Evolutionary conservation across 306 rosid genomes (phyloP), one percentile per base, ranked within the genome.

Genomic region (Vicia faba): DNA sequence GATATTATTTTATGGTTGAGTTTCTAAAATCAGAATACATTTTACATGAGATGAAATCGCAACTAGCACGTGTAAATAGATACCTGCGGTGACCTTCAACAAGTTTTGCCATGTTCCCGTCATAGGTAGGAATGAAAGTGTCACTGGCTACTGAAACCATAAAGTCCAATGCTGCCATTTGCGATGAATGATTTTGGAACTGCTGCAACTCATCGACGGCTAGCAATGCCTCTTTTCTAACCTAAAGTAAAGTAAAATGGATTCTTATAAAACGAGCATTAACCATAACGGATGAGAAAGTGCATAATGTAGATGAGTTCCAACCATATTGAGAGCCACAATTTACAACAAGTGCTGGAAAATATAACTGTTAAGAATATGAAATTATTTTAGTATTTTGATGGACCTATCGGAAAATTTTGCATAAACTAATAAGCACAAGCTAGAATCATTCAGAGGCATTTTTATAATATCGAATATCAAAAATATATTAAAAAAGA

Each of bases 1-100:
- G 36, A 16, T 41, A 5, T 33, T 64, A 50, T 46, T 46, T 54
- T 7, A 59, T 13, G 54, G 64, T 16, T 28, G 36, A 11, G 67
- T 71, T 62, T 7, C 13, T 5, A 25, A 54, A 54, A 25, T 16
- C 35, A 61, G 55, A 25, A 25, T 54, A 54, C 29, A 68, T 72
- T 62, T 53, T 33, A 44, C 18, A 25, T 35, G 26, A 66, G 16
- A 39, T 64, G 43, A 49, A 64, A 75, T 11, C 23, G 71, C 64
- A 55, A 15, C 60, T 45, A 28, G 56, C 29, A 13, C 5, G 15
- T 62, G 61, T 11, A 68, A 10, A 48, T 16, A 44, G 76, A 66
- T 77, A 90, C 99, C 97, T 83, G 45, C 99, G 99, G 64, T 95
- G 97, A 69, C 99, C 99, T 76, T 95, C 96, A 41, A 90, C 97